Base-by-base conservation (phyloP, 306 rosid genomes). In the Vigna angularis region DNA sequence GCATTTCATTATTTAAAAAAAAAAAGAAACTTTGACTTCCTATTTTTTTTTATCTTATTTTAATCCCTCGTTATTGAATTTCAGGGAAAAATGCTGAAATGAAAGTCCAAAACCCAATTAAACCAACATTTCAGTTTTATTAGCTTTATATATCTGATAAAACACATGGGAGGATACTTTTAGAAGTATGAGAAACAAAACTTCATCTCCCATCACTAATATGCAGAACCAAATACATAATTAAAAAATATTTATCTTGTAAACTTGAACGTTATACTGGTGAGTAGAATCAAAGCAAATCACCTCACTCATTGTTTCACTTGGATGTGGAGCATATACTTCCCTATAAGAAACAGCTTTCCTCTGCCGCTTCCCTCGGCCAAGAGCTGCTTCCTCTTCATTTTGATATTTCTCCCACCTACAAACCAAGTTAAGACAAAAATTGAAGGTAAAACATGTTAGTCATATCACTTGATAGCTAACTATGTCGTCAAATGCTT, bases 381-480 rank as follows among this genome's bases (percentile, higher is more conserved):
- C 99, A 87, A 93, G 99, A 62, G 81, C 89, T 66, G 99, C 99
- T 89, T 90, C 98, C 87, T 93, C 99, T 84, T 96, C 99, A 76
- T 84, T 93, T 83, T 96, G 99, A 83, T 93, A 96, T 86, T 85
- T 91, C 89, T 91, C 97, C 99, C 99, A 96, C 79, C 99, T 96
- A 81, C 56, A 84, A 79, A 55, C 76, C 87, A 82, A 70, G 84
- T 12, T 50, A 78, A 63, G 77, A 70, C 26, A 26, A 70, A 47
- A 68, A 47, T 70, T 74, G 52, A 73, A 49, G 63, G 18, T 1
- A 79, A 66, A 73, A 73, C 75, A 49, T 49, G 58, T 55, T 38
- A 59, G 34, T 72, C 78, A 76, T 15, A 51, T 30, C 16, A 83
- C 71, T 79, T 69, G 56, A 84, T 78, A 78, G 61, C 67, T 48